Evolutionary conservation across 2,329 filamentous ascomycete species (phyloP), one percentile per base, ranked within the genome.

Genomic region (Fusarium domesticum): DNA sequence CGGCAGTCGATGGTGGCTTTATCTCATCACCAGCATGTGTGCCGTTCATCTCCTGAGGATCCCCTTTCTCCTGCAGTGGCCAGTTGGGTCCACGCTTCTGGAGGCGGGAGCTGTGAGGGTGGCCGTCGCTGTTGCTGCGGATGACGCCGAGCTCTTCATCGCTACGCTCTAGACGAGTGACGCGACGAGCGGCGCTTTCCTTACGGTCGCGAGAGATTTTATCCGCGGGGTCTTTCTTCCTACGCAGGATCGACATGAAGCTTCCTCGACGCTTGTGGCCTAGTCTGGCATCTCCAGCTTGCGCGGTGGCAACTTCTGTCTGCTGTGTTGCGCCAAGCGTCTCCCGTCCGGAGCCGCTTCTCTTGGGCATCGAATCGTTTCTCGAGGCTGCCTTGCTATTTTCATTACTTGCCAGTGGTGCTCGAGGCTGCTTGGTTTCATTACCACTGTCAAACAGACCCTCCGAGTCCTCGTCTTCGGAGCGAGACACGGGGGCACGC

Each of bases 381-480:
- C 42, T 60, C 5, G 61, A 53, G 35, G 61, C 56, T 25, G 31
- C 18, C 11, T 7, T 19, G 6, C 16, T 38, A 5, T 28, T 43
- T 6, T 34, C 46, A 8, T 53, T 52, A 8, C 36, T 28, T 11
- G 36, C 15, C 6, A 33, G 23, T 5, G 25, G 33, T 15, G 47
- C 51, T 30, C 59, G 54, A 4, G 55, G 40, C 16, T 54, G 59
- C 31, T 50, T 46, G 16, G 51, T 32, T 5, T 78, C 74, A 35
- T 82, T 76, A 20, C 78, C 80, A 49, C 75, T 82, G 56, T 85
- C 80, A 2, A 78, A 76, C 3, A 83, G 64, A 35, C 84, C 79
- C 15, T 80, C 78, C 1, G 81, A 81, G 28, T 74, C 69, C 43
- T 71, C 67, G 11, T 69, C 70, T 12, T 70, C 64, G 39, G 82